Conservation (phyloP, 352 stramenopile species). For the Phytophthora citricola region DNA sequence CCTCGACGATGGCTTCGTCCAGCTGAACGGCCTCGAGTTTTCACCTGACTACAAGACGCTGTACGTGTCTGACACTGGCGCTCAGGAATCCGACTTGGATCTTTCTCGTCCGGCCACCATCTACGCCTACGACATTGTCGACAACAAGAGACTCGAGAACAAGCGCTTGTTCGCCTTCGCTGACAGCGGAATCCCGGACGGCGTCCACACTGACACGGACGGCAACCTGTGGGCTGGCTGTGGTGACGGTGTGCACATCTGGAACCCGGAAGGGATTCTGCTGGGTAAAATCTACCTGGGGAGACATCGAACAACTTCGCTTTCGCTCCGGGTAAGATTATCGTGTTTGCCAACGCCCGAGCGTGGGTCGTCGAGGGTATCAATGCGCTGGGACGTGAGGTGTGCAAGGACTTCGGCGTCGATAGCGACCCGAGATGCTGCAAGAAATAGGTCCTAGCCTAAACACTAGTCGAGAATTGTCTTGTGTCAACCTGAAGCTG, state of each 20-base stretch:
- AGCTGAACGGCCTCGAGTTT: conserved; percentile 29
- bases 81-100: conserved; percentile 22
- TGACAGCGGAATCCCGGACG: conserved; percentile 27
- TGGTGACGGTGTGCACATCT: conserved; percentile 30
- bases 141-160: conserved; percentile 22
- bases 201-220: conserved; percentile 25
- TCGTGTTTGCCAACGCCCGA: conserved; percentile 23
- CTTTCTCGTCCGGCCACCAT: conserved; percentile 22
- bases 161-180: conserved; percentile 22
- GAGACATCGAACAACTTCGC: conserved; percentile 29
- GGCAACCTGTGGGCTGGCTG: conserved; percentile 28
- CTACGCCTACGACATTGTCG: conserved; percentile 29
- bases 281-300: conserved; percentile 29
- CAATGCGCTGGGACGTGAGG: conserved; percentile 27
- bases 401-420: conserved; percentile 31
- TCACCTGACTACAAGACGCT: conserved; percentile 35
- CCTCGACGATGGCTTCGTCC: conserved; percentile 17
- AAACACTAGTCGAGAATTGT: no score
- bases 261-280: conserved; percentile 28
- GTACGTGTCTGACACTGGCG: conserved; percentile 25
- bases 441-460: background rate
- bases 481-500: no score
- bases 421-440: conserved; percentile 27
- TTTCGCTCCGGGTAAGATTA: conserved; percentile 26
- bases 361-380: conserved; percentile 26